Evolutionary conservation across 2,329 filamentous ascomycete genomes (phyloP).

Genomic region (Sporothrix curviconia): DNA sequence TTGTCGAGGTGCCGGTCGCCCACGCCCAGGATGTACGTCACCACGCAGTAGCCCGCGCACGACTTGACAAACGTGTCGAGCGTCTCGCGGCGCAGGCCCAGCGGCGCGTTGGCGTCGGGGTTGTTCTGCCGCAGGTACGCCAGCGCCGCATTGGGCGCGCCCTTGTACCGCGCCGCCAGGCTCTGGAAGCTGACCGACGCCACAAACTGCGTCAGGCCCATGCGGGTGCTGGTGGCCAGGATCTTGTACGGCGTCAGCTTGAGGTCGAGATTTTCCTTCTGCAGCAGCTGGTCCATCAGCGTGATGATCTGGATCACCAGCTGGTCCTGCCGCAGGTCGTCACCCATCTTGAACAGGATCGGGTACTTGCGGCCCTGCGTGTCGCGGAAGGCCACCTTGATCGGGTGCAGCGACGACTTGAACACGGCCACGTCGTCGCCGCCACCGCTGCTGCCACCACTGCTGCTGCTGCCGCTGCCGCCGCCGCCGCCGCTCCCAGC

Average conservation of each 20-base stretch:
- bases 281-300: slow-evolving; percentile 90
- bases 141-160: slow-evolving; percentile 57
- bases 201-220: slow-evolving; percentile 90
- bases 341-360: slow-evolving; percentile 94
- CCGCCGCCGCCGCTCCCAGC: too few relatives aligned
- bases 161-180: slow-evolving; percentile 74
- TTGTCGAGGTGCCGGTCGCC: slow-evolving; percentile 96
- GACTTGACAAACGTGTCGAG: slow-evolving; percentile 95
- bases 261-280: slow-evolving; percentile 92
- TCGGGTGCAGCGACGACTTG: slow-evolving; percentile 87
- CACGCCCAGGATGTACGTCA: slow-evolving; percentile 94
- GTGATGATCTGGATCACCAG: slow-evolving; percentile 96
- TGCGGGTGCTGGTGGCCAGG: slow-evolving; percentile 80
- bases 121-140: slow-evolving; percentile 86
- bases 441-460: too few relatives aligned
- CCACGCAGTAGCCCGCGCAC: slow-evolving; percentile 95
- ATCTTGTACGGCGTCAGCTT: slow-evolving; percentile 96
- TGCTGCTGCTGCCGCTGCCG: slow-evolving; percentile 43
- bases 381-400: slow-evolving; percentile 87
- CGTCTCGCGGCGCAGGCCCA: slow-evolving; percentile 83
- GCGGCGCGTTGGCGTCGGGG: slow-evolving; percentile 71
- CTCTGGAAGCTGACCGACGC: slow-evolving; percentile 77
- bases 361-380: slow-evolving; percentile 71
- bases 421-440: slow-evolving; percentile 85
- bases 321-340: slow-evolving; percentile 93